Evolutionary conservation across 441 rosid species (phyloP).

Genomic region (Melastoma candidum): DNA sequence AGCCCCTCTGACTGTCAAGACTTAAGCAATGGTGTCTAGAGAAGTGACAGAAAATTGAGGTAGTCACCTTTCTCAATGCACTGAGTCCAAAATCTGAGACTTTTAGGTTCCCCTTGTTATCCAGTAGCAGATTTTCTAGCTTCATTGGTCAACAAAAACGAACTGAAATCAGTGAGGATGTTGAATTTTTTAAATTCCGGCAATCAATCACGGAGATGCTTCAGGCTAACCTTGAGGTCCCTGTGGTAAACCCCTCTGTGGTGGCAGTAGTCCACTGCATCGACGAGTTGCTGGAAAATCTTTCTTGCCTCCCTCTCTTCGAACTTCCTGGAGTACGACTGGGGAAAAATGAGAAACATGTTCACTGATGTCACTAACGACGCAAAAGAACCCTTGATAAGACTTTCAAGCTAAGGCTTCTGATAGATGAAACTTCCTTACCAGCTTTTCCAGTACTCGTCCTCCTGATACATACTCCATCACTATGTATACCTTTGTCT

Average conservation of each 20-base stretch:
- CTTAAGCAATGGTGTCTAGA: background rate
- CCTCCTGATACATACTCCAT: conserved; percentile 90
- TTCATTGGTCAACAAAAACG: conserved; percentile 14
- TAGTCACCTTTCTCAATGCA: conserved; percentile 51
- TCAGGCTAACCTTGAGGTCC: conserved; percentile 57
- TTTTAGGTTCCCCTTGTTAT: conserved; percentile 57
- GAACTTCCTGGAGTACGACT: conserved; percentile 44
- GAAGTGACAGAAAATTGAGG: background rate
- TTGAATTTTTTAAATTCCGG: too few species aligned
- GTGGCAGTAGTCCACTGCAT: conserved; percentile 83
- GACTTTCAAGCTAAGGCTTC: conserved; percentile 3
- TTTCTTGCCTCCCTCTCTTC: conserved; percentile 69
- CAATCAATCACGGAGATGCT: too few species aligned
- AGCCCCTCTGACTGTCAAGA: conserved; percentile 3
- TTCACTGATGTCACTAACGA: background rate
- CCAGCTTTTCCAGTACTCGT: conserved; percentile 80
- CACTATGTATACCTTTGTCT: conserved; percentile 72
- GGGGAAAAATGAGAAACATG: conserved; percentile 1
- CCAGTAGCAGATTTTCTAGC: conserved; percentile 87
- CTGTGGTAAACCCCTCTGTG: conserved; percentile 83
- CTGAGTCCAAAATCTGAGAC: conserved; percentile 87
- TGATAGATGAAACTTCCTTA: conserved; percentile 14
- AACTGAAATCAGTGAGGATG: too few species aligned
- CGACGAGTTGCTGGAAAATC: conserved; percentile 72
- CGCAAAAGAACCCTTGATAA: background rate